A percentile compares a stretch with the other conserved stretches of the same genome.
phyloP scores from a whole-genome alignment of 192 early-diverging fungal species.

The Phlyctochytrium planicorne region DNA sequence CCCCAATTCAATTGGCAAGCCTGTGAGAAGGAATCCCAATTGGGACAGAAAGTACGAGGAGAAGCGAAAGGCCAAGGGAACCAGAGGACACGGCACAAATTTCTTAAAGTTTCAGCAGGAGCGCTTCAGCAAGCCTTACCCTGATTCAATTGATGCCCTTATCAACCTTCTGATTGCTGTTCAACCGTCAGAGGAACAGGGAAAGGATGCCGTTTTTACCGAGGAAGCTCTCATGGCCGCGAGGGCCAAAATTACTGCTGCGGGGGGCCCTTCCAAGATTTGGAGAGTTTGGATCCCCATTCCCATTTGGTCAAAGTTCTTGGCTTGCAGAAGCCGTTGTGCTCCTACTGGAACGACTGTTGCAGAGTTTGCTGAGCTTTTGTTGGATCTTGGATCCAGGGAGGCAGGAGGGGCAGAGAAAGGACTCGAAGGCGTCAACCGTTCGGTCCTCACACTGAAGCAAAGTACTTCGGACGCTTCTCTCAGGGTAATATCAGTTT shows the following conservation, averaged over 20 bases:
- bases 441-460: not conserved
- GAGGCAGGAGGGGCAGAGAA: not conserved
- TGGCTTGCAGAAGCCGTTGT: not conserved
- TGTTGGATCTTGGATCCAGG: not conserved
- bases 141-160: not conserved
- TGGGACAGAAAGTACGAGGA: constrained; percentile 8
- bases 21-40: not conserved
- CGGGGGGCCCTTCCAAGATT: not conserved
- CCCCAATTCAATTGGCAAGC: not conserved
- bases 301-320: constrained; percentile 1
- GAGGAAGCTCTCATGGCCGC: not conserved
- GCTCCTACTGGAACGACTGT: constrained; percentile 1
- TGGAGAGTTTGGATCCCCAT: constrained; percentile 7
- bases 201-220: not conserved
- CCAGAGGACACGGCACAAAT: not conserved
- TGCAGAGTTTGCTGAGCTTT: not conserved
- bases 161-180: not conserved
- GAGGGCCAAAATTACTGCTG: not conserved
- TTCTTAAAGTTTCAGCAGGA: not conserved
- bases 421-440: not conserved
- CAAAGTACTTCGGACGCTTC: not conserved
- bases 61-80: not conserved
- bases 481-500: no score
- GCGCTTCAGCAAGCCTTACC: not conserved
- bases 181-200: not conserved